Base-by-base conservation (phyloP, 805 yeast genomes). In the Helenozyma baotianmanensis region DNA sequence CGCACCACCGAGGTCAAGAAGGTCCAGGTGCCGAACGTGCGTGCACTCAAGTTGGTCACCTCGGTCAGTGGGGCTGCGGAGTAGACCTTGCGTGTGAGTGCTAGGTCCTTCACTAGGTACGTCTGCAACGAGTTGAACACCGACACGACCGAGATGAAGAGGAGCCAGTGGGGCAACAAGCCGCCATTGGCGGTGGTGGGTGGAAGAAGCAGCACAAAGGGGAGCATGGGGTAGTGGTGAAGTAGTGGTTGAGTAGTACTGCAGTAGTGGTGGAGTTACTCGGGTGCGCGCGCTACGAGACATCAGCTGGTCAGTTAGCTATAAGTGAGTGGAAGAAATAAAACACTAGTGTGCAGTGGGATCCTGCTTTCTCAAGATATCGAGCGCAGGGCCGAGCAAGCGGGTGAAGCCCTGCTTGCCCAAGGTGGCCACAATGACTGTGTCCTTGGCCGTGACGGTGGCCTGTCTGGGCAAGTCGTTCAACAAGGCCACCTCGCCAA, bases 11-110 rank as follows among this genome's bases (percentile, higher is more conserved):
- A 76, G 2, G 96, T 80, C 47, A 89, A 72, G 24, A 89, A 67
- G 0, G 98, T 92, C 98, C 98, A 92, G 1, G 98, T 92, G 21
- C 98, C 98, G 58, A 92, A 92, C 0, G 98, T 90, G 50, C 98
- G 76, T n/a, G 96, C 96, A 47, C 92, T 78, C 45, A 92, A 68
- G 10, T 64, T 58, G 5, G 69, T 62, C 9, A 66, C 65, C 33
- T 64, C 64, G 7, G 53, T 42, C 3, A 50, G 41, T 6, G 54
- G 50, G 12, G 60, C 59, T 9, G 42, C 33, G 21, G 74, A 81
- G 55, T 92, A 92, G 6, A 92, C 97, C 43, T 78, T 71, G 46
- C 82, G 77, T 2, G 96, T 84, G 33, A 92, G 70, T 18, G 71
- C 68, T 18, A 82, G 68, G 27, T 88, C 92, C 30, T 54, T 54